phyloP scores from a whole-genome alignment of 169 alveolate genomes.

The Theileria parva region DNA sequence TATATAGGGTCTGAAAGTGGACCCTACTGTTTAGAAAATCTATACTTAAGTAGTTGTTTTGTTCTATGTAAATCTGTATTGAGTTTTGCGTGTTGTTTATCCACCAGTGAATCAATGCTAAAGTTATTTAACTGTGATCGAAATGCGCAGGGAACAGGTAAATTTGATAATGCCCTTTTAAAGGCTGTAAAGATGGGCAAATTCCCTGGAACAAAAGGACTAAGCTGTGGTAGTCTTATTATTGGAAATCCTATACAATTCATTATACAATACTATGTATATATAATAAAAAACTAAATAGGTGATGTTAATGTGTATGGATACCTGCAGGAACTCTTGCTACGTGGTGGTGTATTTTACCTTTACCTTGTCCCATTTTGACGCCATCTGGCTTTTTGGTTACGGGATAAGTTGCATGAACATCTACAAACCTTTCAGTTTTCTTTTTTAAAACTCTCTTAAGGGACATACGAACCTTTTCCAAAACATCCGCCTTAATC shows the following conservation, averaged over 20 bases:
- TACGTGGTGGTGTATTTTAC: slow-evolving; percentile 72
- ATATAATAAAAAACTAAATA: not conserved
- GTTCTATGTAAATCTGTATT: not conserved
- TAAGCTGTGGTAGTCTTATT: slow-evolving; percentile 58
- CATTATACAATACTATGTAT: not conserved
- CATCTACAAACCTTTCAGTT: slow-evolving; percentile 70
- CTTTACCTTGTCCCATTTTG: slow-evolving; percentile 83
- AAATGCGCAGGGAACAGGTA: slow-evolving; percentile 54
- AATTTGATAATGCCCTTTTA: slow-evolving; percentile 38
- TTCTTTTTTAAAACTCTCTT: slow-evolving; percentile 68
- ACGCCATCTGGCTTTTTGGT: slow-evolving; percentile 80
- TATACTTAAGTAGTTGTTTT: slow-evolving; percentile 18
- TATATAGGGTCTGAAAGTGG: not conserved
- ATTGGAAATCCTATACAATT: slow-evolving; percentile 48
- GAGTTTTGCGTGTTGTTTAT: not conserved
- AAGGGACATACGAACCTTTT: slow-evolving; percentile 70
- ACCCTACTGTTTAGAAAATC: slow-evolving; percentile 1
- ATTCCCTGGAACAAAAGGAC: slow-evolving; percentile 42
- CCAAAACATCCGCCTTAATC: slow-evolving; percentile 73
- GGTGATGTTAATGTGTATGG: not conserved
- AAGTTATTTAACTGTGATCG: slow-evolving; percentile 60
- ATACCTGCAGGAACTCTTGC: slow-evolving; percentile 81
- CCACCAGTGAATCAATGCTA: slow-evolving; percentile 18
- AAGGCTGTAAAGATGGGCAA: slow-evolving; percentile 50
- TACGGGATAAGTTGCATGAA: slow-evolving; percentile 80